phyloP scores from a whole-genome alignment of 2,329 filamentous ascomycete species.

The Aspergillus latus region DNA sequence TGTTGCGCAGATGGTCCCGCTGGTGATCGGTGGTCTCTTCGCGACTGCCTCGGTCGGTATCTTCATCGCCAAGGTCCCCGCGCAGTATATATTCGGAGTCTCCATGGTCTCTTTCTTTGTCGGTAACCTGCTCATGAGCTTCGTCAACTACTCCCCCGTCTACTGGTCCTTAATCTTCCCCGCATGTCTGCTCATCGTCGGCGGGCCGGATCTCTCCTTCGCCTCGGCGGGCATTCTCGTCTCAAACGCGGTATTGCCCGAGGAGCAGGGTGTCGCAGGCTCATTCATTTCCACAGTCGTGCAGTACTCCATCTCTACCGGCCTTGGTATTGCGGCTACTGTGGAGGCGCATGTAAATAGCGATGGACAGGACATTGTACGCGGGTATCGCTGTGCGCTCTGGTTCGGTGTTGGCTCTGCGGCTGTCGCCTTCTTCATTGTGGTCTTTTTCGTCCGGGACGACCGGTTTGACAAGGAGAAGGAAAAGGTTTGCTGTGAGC shows the following conservation, averaged over 20 bases:
- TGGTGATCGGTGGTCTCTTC: slow-evolving; percentile 32
- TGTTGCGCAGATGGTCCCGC: slow-evolving; percentile 32
- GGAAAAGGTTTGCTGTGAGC: too few relatives aligned
- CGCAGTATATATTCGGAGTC: too few relatives aligned
- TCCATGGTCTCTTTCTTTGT: too few relatives aligned
- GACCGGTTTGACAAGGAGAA: too few relatives aligned
- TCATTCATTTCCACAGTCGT: slow-evolving; percentile 64
- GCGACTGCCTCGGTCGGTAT: slow-evolving; percentile 17
- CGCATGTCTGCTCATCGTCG: neutral
- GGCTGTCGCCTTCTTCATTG: neutral
- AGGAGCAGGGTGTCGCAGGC: slow-evolving; percentile 54
- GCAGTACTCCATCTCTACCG: slow-evolving; percentile 68
- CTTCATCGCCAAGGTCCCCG: too few relatives aligned
- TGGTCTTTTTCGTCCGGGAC: too few relatives aligned
- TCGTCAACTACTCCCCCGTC: slow-evolving; percentile 12
- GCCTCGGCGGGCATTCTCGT: slow-evolving; percentile 64
- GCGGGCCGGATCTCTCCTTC: slow-evolving; percentile 64
- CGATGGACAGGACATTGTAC: slow-evolving; percentile 35
- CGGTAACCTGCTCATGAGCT: too few relatives aligned
- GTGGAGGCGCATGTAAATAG: slow-evolving; percentile 54
- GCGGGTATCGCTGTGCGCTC: slow-evolving; percentile 43
- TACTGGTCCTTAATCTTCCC: neutral
- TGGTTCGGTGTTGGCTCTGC: slow-evolving; percentile 43
- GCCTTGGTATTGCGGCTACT: slow-evolving; percentile 66
- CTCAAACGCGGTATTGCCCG: slow-evolving; percentile 50